Conservation (phyloP, 2,329 filamentous ascomycete species). For the Fusarium odoratissimum region DNA sequence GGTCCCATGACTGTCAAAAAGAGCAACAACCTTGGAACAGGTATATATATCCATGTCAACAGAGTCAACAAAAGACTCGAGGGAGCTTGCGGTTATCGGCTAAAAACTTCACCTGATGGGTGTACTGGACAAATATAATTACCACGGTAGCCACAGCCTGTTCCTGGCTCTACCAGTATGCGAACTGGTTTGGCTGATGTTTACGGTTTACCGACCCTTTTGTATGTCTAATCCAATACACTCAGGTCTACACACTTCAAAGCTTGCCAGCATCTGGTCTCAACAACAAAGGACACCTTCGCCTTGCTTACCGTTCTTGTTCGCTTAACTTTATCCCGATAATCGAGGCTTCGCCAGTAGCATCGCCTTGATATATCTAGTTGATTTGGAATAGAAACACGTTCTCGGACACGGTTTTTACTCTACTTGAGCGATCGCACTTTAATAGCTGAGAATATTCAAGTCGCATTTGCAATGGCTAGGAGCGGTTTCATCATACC, state of each 20-base stretch:
- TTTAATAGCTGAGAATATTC: not conserved
- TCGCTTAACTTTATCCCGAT: not conserved
- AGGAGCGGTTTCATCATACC: not conserved
- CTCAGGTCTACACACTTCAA: not conserved
- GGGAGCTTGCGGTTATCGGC: constrained; percentile 1
- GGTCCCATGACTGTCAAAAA: constrained; percentile 43
- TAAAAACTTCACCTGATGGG: not conserved
- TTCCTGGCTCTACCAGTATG: not conserved
- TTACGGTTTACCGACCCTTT: not conserved
- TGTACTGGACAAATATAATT: constrained; percentile 16
- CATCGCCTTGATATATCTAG: not conserved
- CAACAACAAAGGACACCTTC: not conserved
- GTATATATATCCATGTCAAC: constrained; percentile 16
- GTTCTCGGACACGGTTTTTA: not conserved
- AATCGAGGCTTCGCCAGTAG: not conserved
- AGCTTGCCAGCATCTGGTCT: not conserved
- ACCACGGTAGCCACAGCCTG: constrained; percentile 32
- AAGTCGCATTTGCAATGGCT: not conserved
- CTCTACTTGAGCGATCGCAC: not conserved
- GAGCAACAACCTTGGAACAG: constrained; percentile 33
- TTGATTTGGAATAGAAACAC: not conserved
- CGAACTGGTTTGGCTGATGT: not conserved
- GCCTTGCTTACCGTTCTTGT: not conserved
- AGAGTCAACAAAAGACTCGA: constrained; percentile 17
- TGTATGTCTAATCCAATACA: not conserved